Evolutionary conservation across 495 filamentous ascomycete genomes (phyloP).

Genomic region (Neurospora sp.): DNA sequence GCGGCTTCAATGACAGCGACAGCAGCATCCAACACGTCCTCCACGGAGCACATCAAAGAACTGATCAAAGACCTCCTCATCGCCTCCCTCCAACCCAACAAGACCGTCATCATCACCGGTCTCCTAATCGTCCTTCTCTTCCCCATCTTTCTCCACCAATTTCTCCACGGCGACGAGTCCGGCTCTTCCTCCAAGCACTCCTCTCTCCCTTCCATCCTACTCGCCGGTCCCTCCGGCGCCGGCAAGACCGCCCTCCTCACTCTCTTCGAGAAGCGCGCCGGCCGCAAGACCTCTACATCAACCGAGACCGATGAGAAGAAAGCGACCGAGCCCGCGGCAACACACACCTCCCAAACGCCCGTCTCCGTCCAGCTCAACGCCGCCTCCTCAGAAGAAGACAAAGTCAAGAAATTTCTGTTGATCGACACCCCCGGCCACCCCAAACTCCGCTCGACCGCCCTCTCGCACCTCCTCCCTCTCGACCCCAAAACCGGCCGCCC

Average conservation of each 20-base stretch:
- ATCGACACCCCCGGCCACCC: slow-evolving; percentile 91
- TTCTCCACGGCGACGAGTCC: slow-evolving; percentile 33
- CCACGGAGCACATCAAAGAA: slow-evolving; percentile 7
- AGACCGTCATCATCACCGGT: slow-evolving; percentile 51
- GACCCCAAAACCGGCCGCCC: slow-evolving; percentile 41
- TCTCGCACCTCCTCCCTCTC: slow-evolving; percentile 46
- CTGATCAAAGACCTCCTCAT: slow-evolving; percentile 27
- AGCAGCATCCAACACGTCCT: neutral
- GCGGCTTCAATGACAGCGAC: neutral
- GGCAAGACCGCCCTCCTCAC: slow-evolving; percentile 87
- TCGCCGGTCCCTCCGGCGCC: slow-evolving; percentile 71
- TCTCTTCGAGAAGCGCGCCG: slow-evolving; percentile 40
- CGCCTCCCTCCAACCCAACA: slow-evolving; percentile 41
- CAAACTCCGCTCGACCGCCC: slow-evolving; percentile 65
- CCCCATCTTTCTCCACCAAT: slow-evolving; percentile 67
- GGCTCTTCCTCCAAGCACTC: slow-evolving; percentile 52
- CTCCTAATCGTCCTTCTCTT: slow-evolving; percentile 58
- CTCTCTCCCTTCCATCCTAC: slow-evolving; percentile 68
- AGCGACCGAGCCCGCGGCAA: slow-evolving; percentile 2
- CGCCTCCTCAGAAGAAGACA: slow-evolving; percentile 41
- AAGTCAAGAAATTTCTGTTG: slow-evolving; percentile 58
- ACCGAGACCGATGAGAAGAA: neutral
- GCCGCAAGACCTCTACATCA: neutral
- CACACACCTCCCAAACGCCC: slow-evolving; percentile 75
- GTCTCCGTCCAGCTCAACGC: slow-evolving; percentile 62